Conservation (phyloP, 208 protist genomes). For the Spongospora subterranea region DNA sequence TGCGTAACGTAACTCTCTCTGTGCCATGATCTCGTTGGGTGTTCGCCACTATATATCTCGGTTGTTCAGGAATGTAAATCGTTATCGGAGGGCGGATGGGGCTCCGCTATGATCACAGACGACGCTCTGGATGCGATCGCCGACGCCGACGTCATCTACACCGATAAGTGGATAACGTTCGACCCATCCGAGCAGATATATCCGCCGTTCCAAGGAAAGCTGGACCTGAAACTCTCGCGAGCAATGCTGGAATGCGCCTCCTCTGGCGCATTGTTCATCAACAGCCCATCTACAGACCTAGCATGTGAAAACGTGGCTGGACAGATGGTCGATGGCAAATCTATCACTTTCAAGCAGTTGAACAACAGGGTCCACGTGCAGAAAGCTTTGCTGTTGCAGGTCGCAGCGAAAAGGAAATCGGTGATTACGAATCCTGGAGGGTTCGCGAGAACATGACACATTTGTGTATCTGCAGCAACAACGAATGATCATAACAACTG, state of each 20-base stretch:
- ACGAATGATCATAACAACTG: neutral
- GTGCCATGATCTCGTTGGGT: too few relatives aligned
- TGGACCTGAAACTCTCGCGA: neutral
- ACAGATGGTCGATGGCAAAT: neutral
- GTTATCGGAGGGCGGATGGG: neutral
- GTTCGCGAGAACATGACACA: too few relatives aligned
- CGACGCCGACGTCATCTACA: neutral
- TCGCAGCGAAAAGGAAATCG: too few relatives aligned
- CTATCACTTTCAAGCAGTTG: neutral
- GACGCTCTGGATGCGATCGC: neutral
- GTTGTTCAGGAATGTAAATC: neutral
- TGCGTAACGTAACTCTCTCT: too few relatives aligned
- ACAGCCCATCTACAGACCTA: neutral
- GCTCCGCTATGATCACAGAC: neutral
- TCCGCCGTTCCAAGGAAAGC: too few relatives aligned
- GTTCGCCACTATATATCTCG: too few relatives aligned
- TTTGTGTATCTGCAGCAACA: neutral
- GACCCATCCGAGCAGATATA: too few relatives aligned
- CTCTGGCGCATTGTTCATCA: neutral
- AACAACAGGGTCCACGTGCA: neutral
- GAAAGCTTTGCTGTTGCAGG: neutral
- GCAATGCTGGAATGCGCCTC: neutral
- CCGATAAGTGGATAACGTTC: neutral
- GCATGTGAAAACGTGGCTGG: neutral
- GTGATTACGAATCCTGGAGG: too few relatives aligned